Base-by-base conservation (phyloP, 352 stramenopile species). In the Globisporangium middletonii region DNA sequence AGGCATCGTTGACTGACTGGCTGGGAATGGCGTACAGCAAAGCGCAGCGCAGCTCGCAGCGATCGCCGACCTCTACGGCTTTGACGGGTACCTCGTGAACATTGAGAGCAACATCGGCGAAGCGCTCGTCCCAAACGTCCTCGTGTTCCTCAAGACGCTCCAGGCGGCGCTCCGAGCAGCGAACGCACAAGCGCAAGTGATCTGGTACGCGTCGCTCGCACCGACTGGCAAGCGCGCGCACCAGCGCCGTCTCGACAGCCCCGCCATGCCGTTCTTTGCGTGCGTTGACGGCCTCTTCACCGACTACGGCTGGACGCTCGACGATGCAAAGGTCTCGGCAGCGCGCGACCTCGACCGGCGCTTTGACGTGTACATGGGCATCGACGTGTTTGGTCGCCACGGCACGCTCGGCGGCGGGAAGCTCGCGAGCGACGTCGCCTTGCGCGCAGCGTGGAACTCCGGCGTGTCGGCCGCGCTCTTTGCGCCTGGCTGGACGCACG, bases 41-140 rank as follows among this genome's bases (percentile, higher is more conserved):
- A 71, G 71, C 43, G 77, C 73, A 9, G 50, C 48, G 4, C 72
- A 78, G 47, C 30, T 88, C 44, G 68, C 62, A 54, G 55, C 41
- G 23, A 80, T 83, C 35, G 66, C 75, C 28, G 54, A 56, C 30
- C 63, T 77, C 19, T 61, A 74, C 37, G 68, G 71, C 12, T 83
- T 88, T 44, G 77, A 85, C 50, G 77, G 77, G 11, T 87, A 76
- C 68, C 64, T 87, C n/a, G 54, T 87, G n/a, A 83, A 83, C 51
- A 65, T 87, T 26, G 72, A 87, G 50, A 85, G 80, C 60, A 49
- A 75, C 35, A 51, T 83, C 5, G 53, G 56, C 28, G 38, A 46
- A 37, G 61, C 65, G 33, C 51, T 78, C 5, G 53, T 71, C 15
- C 23, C 44, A 7, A 67, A 69, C 44, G 66, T 77, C 44, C 41